These are phyloP conservation scores for Myriangium duriaei DNA, from an alignment of 2,329 filamentous ascomycete genomes.

Conservation along the genomic window DNA sequence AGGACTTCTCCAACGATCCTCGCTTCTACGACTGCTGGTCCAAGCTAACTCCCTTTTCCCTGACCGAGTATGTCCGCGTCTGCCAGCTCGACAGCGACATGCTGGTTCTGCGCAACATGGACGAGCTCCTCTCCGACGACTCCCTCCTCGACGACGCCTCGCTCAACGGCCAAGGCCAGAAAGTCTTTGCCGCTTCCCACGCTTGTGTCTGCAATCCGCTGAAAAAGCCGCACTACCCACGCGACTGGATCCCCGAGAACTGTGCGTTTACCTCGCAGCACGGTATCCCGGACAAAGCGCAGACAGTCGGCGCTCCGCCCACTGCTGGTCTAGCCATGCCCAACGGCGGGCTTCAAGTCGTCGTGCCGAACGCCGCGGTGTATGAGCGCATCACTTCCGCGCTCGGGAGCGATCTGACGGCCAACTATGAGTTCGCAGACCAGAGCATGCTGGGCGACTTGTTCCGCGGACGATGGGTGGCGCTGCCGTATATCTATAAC, in stretches of 20 bases:
- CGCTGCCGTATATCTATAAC: slow-evolving; percentile 49
- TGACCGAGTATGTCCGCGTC: slow-evolving; percentile 64
- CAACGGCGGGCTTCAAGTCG: slow-evolving; percentile 49
- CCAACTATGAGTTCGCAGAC: slow-evolving; percentile 47
- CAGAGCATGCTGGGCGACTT: slow-evolving; percentile 46
- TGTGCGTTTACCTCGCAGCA: slow-evolving; percentile 52
- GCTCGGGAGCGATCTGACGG: slow-evolving; percentile 32
- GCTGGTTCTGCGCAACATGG: slow-evolving; percentile 74
- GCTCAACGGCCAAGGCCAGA: slow-evolving; percentile 40
- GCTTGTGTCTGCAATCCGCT: slow-evolving; percentile 81
- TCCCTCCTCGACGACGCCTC: slow-evolving; percentile 53
- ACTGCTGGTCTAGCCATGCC: slow-evolving; percentile 43
- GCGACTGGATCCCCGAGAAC: slow-evolving; percentile 52
- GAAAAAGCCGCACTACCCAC: slow-evolving; percentile 64
- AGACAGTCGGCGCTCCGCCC: slow-evolving; percentile 37
- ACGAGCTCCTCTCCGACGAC: slow-evolving; percentile 58
- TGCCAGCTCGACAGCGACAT: slow-evolving; percentile 84
- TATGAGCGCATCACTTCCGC: slow-evolving; percentile 41
- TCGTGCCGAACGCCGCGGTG: slow-evolving; percentile 41
- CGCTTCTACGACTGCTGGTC: slow-evolving; percentile 87
- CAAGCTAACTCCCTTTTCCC: slow-evolving; percentile 68
- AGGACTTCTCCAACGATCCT: slow-evolving; percentile 63
- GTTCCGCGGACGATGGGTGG: slow-evolving; percentile 46
- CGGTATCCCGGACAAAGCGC: slow-evolving; percentile 35
- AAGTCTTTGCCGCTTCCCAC: slow-evolving; percentile 71